Percentiles rank a stretch among this genome's conserved stretches.
phyloP scores from a whole-genome alignment of 495 filamentous ascomycete species.

The Aspergillus affinis region DNA sequence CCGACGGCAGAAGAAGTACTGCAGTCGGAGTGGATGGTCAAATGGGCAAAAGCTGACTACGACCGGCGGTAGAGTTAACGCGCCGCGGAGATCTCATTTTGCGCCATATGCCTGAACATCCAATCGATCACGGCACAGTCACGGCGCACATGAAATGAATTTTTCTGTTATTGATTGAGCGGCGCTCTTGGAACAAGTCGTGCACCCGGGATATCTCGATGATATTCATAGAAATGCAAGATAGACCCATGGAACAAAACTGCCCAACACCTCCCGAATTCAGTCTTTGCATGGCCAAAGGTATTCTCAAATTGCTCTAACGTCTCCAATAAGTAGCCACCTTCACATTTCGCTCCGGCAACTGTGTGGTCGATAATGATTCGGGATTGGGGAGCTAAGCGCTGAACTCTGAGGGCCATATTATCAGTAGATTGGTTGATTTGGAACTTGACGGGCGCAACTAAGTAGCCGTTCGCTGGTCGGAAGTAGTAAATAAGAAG shows the following conservation, averaged over 20 bases:
- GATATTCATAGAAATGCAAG: constrained; percentile 15
- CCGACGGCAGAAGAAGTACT: constrained; percentile 23
- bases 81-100: no score
- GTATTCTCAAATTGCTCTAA: constrained; percentile 13
- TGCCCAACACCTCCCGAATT: constrained; percentile 14
- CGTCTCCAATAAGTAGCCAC: not conserved
- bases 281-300: constrained; percentile 10
- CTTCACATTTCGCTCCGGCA: constrained; percentile 5
- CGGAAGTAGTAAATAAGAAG: constrained; percentile 13
- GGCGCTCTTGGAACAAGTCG: constrained; percentile 9
- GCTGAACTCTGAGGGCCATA: constrained; percentile 11
- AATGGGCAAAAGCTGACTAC: constrained; percentile 25
- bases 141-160: constrained; percentile 12
- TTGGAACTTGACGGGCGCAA: constrained; percentile 10
- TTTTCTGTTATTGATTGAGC: not conserved
- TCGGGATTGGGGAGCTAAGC: constrained; percentile 10
- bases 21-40: constrained; percentile 31
- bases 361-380: constrained; percentile 12
- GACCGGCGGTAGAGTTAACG: constrained; percentile 1
- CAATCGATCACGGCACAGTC: no score
- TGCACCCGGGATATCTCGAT: constrained; percentile 1
- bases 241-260: constrained; percentile 7
- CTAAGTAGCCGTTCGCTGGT: constrained; percentile 2
- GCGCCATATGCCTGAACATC: no score
- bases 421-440: constrained; percentile 7